Evolutionary conservation across 2,329 filamentous ascomycete species (phyloP).

Genomic region (Aspergillus floridensis): DNA sequence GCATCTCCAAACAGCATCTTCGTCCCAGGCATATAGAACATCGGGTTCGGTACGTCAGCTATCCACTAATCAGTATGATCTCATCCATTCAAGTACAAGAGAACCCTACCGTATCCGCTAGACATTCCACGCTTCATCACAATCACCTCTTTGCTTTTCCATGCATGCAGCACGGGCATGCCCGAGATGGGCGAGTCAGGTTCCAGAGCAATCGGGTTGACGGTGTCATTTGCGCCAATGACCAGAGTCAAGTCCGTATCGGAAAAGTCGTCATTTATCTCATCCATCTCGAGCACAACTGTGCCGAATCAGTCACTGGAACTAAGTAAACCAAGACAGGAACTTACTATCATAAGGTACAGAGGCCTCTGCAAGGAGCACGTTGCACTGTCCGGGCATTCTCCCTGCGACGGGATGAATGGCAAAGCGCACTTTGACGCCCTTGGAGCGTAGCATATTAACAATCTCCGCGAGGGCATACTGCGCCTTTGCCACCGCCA

Average conservation of each 20-base stretch:
- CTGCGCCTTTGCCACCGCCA: slow-evolving; percentile 92
- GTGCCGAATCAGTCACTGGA: slow-evolving; percentile 15
- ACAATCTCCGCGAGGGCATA: slow-evolving; percentile 86
- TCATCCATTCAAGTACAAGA: background rate
- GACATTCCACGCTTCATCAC: slow-evolving; percentile 93
- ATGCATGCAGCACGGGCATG: slow-evolving; percentile 88
- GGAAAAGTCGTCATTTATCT: slow-evolving; percentile 88
- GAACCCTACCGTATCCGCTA: slow-evolving; percentile 71
- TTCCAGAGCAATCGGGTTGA: slow-evolving; percentile 85
- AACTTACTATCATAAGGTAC: slow-evolving; percentile 75
- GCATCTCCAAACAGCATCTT: slow-evolving; percentile 93
- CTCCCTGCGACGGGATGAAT: slow-evolving; percentile 87
- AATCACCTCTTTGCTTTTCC: slow-evolving; percentile 90
- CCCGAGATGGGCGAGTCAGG: slow-evolving; percentile 80
- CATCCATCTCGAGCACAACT: slow-evolving; percentile 89
- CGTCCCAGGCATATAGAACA: slow-evolving; percentile 88
- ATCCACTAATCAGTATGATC: slow-evolving; percentile 11
- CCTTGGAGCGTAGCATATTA: slow-evolving; percentile 67
- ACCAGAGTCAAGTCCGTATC: slow-evolving; percentile 85
- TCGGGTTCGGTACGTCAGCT: slow-evolving; percentile 88
- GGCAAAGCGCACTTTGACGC: slow-evolving; percentile 79
- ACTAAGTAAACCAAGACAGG: background rate
- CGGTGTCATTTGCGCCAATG: slow-evolving; percentile 89
- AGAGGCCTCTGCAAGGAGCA: slow-evolving; percentile 79
- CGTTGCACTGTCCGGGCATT: slow-evolving; percentile 93